Base-by-base conservation (phyloP, 768 basidiomycete genomes). In the Suillus lakei region DNA sequence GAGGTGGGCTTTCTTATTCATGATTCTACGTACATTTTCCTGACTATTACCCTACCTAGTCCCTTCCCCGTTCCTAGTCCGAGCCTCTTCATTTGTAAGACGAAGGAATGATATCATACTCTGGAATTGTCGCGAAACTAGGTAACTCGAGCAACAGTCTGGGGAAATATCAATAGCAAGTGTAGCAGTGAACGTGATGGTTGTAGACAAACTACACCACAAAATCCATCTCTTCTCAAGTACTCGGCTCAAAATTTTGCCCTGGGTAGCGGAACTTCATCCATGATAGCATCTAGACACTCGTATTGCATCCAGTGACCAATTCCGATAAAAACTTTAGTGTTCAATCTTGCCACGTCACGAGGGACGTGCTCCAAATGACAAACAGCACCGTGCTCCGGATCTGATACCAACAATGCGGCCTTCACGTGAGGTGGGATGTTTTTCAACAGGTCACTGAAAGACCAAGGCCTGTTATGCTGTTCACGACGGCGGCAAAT, bases 381-480 rank as follows among this genome's bases (percentile, higher is more conserved):
- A 44, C 56, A 58, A 39, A 21, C 15, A 32, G 15, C 28, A 15
- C 15, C 15, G n/a, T 23, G 26, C 28, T 26, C n/a, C 2, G 63
- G 63, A 43, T 64, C 63, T 34, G 63, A 60, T 21, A 28, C 32
- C 36, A 64, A 30, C 12, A 64, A n/a, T 8, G 41, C 23, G 30
- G 46, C 18, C 30, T 61, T 63, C 23, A 62, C 53, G 15, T 63
- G 41, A 32, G 63, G 5, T 6, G 39, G 36, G 30, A 58, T 30
- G 26, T 28, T 10, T 38, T 26, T 41, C 10, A 62, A 44, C 21
- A 46, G 60, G 60, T 44, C 21, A 6, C 38, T 32, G 63, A 64
- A 64, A 43, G 63, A 32, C 61, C 43, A 64, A 8, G 63, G 63
- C 12, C 1, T 9, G 32, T 62, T 64, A 21, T 64, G 38, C 63